Evolutionary conservation across 129 eudicot genomes (phyloP).

Genomic region (Escallonia rubra): DNA sequence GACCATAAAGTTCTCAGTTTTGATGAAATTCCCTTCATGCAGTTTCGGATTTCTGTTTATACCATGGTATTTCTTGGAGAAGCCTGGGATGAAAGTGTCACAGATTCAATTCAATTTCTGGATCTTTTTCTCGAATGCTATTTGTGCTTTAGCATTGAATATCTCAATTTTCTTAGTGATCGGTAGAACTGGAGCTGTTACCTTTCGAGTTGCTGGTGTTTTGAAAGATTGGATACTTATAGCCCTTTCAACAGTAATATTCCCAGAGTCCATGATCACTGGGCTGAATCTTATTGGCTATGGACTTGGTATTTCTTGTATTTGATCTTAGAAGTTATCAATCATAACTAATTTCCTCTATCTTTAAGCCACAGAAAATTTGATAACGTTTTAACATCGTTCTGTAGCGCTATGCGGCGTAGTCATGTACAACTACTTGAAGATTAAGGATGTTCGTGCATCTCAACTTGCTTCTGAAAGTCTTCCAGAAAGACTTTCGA

Average conservation of each 20-base stretch:
- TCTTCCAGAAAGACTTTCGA: slow-evolving; percentile 57
- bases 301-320: slow-evolving; percentile 60
- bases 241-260: slow-evolving; percentile 94
- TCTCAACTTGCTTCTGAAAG: slow-evolving; percentile 57
- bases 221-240: slow-evolving; percentile 96
- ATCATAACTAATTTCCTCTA: not conserved
- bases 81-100: slow-evolving; percentile 69
- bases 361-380: no score
- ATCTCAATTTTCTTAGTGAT: slow-evolving; percentile 90
- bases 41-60: slow-evolving; percentile 87
- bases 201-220: slow-evolving; percentile 97
- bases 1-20: not conserved
- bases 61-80: slow-evolving; percentile 96
- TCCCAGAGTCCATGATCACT: slow-evolving; percentile 88
- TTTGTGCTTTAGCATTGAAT: slow-evolving; percentile 88
- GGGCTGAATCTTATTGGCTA: slow-evolving; percentile 86
- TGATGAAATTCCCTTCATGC: slow-evolving; percentile 17
- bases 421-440: slow-evolving; percentile 90
- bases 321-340: not conserved
- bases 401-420: slow-evolving; percentile 85
- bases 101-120: slow-evolving; percentile 84
- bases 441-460: slow-evolving; percentile 75
- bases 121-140: slow-evolving; percentile 95
- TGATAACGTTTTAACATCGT: not conserved
- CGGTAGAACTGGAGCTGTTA: slow-evolving; percentile 98